phyloP scores from a whole-genome alignment of 352 stramenopile species.

The Achlya hypogyna region DNA sequence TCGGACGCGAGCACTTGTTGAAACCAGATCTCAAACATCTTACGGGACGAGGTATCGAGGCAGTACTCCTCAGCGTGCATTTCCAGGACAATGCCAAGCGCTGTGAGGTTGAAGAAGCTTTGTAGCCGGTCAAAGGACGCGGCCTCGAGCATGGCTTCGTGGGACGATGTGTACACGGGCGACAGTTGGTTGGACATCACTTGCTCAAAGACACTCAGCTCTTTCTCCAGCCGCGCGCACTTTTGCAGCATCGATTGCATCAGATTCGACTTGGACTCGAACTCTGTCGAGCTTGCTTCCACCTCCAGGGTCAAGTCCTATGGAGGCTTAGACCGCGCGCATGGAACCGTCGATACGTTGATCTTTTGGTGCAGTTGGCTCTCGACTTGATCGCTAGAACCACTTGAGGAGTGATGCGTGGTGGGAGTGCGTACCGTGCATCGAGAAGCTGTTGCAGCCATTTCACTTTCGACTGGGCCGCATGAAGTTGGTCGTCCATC shows the following conservation, averaged over 20 bases:
- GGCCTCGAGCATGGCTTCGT: conserved; percentile 46
- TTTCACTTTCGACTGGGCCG: not conserved
- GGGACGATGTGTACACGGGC: conserved; percentile 28
- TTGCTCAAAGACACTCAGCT: conserved; percentile 65
- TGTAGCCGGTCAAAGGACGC: conserved; percentile 78
- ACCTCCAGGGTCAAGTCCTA: conserved; percentile 14
- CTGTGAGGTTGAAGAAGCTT: conserved; percentile 82
- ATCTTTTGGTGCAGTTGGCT: conserved; percentile 3
- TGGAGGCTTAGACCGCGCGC: not conserved
- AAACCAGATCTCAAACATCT: conserved; percentile 79
- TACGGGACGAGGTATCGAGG: conserved; percentile 71
- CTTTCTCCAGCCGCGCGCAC: conserved; percentile 58
- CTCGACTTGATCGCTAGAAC: conserved; percentile 9
- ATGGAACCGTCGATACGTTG: not conserved
- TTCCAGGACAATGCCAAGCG: conserved; percentile 80
- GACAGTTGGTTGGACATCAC: conserved; percentile 36
- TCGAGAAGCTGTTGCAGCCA: conserved; percentile 1
- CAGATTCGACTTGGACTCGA: conserved; percentile 41
- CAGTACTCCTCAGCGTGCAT: conserved; percentile 71
- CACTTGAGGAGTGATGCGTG: not conserved
- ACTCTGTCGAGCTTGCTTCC: conserved; percentile 28
- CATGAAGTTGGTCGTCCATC: conserved; percentile 1
- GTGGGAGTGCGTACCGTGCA: not conserved
- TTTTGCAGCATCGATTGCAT: conserved; percentile 54
- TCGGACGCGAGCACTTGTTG: conserved; percentile 58